Conservation (phyloP, 345 rosid genomes). For the Mercurialis annua region DNA sequence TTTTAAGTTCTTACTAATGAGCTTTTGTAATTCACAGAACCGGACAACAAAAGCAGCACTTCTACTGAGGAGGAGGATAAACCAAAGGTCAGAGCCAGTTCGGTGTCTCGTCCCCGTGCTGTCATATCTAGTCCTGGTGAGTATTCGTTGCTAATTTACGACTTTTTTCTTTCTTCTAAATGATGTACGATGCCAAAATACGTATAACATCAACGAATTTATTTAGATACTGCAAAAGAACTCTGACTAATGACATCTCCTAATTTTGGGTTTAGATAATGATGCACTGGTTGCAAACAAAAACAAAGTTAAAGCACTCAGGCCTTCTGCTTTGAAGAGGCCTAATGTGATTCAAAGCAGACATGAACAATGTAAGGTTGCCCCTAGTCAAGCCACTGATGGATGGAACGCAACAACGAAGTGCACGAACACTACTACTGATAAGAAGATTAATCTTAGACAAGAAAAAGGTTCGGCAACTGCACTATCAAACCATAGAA, state of each 20-base stretch:
- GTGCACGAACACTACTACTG: slow-evolving; percentile 20
- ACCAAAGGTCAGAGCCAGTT: slow-evolving; percentile 42
- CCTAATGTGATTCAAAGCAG: slow-evolving; percentile 27
- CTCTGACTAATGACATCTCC: slow-evolving; percentile 6
- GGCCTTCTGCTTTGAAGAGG: slow-evolving; percentile 29
- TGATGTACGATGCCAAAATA: no score
- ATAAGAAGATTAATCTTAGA: slow-evolving; percentile 18
- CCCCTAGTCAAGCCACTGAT: slow-evolving; percentile 7
- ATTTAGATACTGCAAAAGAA: neutral
- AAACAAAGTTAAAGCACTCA: slow-evolving; percentile 28
- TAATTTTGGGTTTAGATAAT: slow-evolving; percentile 35
- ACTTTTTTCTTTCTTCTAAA: neutral
- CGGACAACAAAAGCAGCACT: slow-evolving; percentile 32
- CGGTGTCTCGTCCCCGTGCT: slow-evolving; percentile 63
- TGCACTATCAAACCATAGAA: slow-evolving; percentile 24
- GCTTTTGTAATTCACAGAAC: slow-evolving; percentile 20
- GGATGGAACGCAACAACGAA: slow-evolving; percentile 19
- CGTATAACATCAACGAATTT: neutral
- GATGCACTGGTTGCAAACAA: slow-evolving; percentile 50
- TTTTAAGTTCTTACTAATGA: neutral
- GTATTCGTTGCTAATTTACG: neutral
- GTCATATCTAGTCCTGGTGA: slow-evolving; percentile 68
- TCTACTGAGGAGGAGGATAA: slow-evolving; percentile 29
- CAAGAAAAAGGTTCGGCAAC: slow-evolving; percentile 23
- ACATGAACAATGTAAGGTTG: slow-evolving; percentile 28